These are phyloP conservation scores for Aspergillus floridensis DNA, from an alignment of 2,329 filamentous ascomycete genomes.

Conservation along the genomic window DNA sequence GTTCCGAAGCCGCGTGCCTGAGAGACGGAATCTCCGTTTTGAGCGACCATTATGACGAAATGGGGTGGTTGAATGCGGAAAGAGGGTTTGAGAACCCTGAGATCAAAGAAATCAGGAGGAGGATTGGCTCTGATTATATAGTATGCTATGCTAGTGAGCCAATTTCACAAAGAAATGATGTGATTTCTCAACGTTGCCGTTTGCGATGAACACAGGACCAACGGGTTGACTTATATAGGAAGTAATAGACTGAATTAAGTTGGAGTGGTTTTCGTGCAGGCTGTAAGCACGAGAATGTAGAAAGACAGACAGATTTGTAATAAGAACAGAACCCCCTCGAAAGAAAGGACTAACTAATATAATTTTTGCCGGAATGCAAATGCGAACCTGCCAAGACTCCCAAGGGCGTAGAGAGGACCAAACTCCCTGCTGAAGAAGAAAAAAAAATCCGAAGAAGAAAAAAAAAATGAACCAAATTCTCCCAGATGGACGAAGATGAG, in stretches of 20 bases:
- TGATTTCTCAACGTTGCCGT: background rate
- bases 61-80: background rate
- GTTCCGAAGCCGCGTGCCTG: constrained; percentile 84
- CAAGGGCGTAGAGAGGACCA: background rate
- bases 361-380: background rate
- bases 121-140: background rate
- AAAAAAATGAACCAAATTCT: constrained; percentile 8
- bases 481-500: constrained; percentile 11
- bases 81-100: background rate
- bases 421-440: background rate
- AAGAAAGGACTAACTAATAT: background rate
- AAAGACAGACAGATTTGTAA: background rate
- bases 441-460: background rate
- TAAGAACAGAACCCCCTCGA: background rate
- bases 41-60: constrained; percentile 24
- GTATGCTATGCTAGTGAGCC: background rate
- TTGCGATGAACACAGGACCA: background rate
- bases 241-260: background rate
- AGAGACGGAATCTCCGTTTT: constrained; percentile 53
- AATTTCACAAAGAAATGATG: background rate
- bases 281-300: background rate
- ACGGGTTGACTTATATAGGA: background rate
- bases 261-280: background rate
- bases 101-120: constrained; percentile 7
- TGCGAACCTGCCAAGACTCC: background rate